Conservation (phyloP, 2,329 filamentous ascomycete species). For the Beauveria australis region DNA sequence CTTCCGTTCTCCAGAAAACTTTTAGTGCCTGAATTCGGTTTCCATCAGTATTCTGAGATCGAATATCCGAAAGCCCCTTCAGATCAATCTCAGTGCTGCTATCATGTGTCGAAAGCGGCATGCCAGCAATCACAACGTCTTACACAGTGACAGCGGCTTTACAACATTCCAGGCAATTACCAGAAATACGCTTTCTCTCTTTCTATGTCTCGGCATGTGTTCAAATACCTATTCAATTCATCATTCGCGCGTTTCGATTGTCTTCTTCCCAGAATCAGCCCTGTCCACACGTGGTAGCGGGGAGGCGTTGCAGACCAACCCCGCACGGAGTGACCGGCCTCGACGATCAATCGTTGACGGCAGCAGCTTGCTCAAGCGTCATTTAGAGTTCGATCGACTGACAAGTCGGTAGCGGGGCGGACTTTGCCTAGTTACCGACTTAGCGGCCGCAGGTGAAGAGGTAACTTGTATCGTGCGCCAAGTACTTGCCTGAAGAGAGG, state of each 20-base stretch:
- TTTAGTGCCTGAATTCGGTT: no score
- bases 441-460: neutral
- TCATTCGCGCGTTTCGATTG: neutral
- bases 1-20: neutral
- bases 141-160: no score
- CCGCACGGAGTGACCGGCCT: neutral
- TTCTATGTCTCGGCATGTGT: neutral
- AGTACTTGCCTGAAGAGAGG: neutral
- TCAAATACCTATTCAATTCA: neutral
- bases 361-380: neutral
- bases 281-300: constrained; percentile 1
- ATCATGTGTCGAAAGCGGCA: no score
- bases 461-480: neutral
- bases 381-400: neutral
- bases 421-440: neutral
- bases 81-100: no score
- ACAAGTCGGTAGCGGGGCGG: neutral
- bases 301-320: neutral
- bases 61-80: no score
- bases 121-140: no score
- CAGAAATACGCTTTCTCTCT: neutral
- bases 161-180: no score
- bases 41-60: no score
- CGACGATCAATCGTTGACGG: neutral
- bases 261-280: neutral